These are phyloP conservation scores for Drechmeria coniospora DNA, from an alignment of 2,329 filamentous ascomycete genomes.

Conservation along the genomic window DNA sequence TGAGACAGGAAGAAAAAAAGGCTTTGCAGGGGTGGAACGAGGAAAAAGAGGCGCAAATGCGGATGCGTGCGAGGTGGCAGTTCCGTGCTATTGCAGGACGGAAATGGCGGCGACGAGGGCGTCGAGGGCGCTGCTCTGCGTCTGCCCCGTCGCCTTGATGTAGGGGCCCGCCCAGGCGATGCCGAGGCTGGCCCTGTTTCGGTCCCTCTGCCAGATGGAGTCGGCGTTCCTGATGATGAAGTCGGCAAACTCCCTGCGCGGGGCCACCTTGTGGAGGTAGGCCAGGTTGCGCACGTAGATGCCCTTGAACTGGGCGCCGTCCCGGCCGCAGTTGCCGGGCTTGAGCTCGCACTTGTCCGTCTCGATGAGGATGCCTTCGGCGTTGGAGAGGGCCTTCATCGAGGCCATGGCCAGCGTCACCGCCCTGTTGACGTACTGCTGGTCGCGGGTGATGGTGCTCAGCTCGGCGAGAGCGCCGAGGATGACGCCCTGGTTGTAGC, in stretches of 20 bases:
- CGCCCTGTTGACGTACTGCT: constrained; percentile 25
- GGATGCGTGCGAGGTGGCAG: no score
- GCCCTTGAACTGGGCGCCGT: constrained; percentile 56
- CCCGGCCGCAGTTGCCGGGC: constrained; percentile 23
- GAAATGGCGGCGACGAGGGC: constrained; percentile 45
- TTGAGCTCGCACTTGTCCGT: constrained; percentile 18
- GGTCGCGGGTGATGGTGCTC: constrained; percentile 26
- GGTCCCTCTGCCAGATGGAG: constrained; percentile 46
- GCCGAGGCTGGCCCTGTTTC: constrained; percentile 37
- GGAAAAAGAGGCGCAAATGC: no score
- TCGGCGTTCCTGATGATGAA: constrained; percentile 49
- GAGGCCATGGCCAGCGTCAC: constrained; percentile 35
- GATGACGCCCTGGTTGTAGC: constrained; percentile 44
- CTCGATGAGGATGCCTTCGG: constrained; percentile 29
- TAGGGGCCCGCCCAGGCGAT: constrained; percentile 52
- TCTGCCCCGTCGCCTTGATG: constrained; percentile 32
- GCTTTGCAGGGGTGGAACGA: no score
- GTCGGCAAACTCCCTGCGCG: constrained; percentile 29
- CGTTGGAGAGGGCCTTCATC: constrained; percentile 27
- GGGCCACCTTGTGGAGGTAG: constrained; percentile 36
- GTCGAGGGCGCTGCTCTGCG: constrained; percentile 52
- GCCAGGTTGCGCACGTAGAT: constrained; percentile 51
- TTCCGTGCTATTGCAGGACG: constrained; percentile 12
- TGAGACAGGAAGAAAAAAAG: no score
- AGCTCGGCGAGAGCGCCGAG: constrained; percentile 40